phyloP scores from a whole-genome alignment of 23 red algal species.

The Agarophyton chilense region DNA sequence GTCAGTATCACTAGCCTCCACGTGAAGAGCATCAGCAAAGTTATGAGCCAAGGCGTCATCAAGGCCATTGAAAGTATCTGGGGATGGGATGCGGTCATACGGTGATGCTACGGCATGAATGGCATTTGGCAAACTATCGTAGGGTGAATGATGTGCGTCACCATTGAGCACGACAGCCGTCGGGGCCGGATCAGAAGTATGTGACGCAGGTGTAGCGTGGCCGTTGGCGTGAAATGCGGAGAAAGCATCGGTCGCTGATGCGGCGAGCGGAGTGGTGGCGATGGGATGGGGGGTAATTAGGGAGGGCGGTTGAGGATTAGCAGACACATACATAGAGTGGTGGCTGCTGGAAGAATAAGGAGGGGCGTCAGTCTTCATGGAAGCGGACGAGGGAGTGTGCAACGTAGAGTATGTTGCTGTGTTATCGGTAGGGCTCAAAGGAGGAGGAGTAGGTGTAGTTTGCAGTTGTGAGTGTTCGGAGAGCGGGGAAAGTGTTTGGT shows the following conservation, averaged over 20 bases:
- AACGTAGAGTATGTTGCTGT: background rate
- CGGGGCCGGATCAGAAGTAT: background rate
- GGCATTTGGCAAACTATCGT: constrained; percentile 3
- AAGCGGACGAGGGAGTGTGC: background rate
- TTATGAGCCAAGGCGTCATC: constrained; percentile 22
- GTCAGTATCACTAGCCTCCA: constrained; percentile 64
- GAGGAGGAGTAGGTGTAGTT: background rate
- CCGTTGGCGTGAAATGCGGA: background rate
- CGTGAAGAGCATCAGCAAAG: constrained; percentile 13
- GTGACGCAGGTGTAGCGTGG: background rate
- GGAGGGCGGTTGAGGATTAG: background rate
- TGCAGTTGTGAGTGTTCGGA: constrained; percentile 25
- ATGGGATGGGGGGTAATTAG: background rate
- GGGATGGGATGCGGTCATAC: background rate
- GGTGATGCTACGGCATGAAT: constrained; percentile 7
- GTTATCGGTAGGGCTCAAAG: constrained; percentile 7
- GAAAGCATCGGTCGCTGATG: background rate
- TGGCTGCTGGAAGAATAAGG: background rate
- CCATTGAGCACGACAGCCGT: background rate
- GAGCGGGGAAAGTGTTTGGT: constrained; percentile 17
- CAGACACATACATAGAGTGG: background rate
- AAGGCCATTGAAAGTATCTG: background rate
- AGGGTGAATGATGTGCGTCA: constrained; percentile 13
- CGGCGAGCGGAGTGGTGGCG: background rate
- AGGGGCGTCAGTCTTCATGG: constrained; percentile 8